Evolutionary conservation across 2,329 filamentous ascomycete species (phyloP).

Genomic region (Tolypocladium inflatum): DNA sequence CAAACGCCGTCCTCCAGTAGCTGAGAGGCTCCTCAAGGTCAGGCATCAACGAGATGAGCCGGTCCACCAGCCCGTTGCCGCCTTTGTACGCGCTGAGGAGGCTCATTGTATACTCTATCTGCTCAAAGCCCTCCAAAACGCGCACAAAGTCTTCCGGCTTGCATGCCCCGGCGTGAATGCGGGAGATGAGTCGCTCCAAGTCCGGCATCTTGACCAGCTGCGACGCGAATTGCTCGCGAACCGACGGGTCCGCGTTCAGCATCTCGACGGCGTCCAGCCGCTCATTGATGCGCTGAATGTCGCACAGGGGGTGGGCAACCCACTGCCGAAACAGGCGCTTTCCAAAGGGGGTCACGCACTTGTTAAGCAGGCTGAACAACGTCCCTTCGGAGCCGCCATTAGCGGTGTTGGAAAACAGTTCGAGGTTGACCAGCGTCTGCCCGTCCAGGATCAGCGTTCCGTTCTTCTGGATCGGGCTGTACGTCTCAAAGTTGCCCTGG

Average conservation of each 20-base stretch:
- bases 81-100: constrained; percentile 64
- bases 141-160: constrained; percentile 86
- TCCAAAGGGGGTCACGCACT: constrained; percentile 92
- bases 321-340: constrained; percentile 94
- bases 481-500: constrained; percentile 83
- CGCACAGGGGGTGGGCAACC: constrained; percentile 91
- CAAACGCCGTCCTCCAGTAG: constrained; percentile 89
- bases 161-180: constrained; percentile 87
- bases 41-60: constrained; percentile 78
- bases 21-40: constrained; percentile 64
- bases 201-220: constrained; percentile 90
- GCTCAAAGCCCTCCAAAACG: constrained; percentile 92
- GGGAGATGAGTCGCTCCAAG: constrained; percentile 85
- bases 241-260: constrained; percentile 69
- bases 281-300: constrained; percentile 82
- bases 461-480: constrained; percentile 84
- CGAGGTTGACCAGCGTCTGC: constrained; percentile 95
- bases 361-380: constrained; percentile 81
- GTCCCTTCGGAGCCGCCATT: constrained; percentile 82
- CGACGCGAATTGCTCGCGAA: constrained; percentile 80
- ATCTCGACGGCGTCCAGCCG: constrained; percentile 90
- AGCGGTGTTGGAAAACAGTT: constrained; percentile 87
- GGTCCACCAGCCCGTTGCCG: constrained; percentile 76
- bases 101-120: constrained; percentile 89
- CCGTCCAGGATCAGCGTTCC: constrained; percentile 89